Evolutionary conservation across 164 flowering plant genomes (phyloP), one percentile per base, ranked within the genome.

Genomic region (Kalanchoe fedtschenkoi): DNA sequence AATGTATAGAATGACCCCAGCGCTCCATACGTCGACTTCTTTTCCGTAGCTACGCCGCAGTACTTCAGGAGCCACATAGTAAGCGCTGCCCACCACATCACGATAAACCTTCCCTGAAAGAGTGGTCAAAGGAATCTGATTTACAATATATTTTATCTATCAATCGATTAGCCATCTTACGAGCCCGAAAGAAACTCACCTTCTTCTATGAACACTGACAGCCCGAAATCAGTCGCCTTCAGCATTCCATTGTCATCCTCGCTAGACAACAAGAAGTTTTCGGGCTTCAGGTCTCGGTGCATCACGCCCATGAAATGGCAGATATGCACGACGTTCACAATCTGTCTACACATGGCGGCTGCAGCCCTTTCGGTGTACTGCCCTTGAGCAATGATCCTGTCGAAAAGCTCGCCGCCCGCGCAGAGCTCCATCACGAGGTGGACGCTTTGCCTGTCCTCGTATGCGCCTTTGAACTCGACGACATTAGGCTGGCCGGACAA

Each of bases 21-120:
- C 93, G 76, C 97, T 91, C 97, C 97, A 91, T 6, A 91, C 83
- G 70, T 88, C 97, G 8, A 83, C 78, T 74, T 91, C 97, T 74
- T 87, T 91, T 44, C 96, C 96, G 58, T 91, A 91, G 43, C 47
- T 71, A 30, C 79, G 71, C 7, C 41, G 63, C 72, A 91, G 58
- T 29, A 91, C 96, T 71, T 88, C 97, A 29, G 97, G 97, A 2
- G 97, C 95, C 53, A 91, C 83, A 74, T 91, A 91, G 69, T 83
- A 91, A 13, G 97, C 92, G 70, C 96, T 91, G 59, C 97, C 97
- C 32, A 87, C 92, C 22, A 91, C 34, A 9, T 85, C 92, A 4
- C 37, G 73, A 66, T 88, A 91, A 56, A 79, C 69, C 67, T 81
- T 86, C 33, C 86, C 91, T 86, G 79, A 10, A 47, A 51, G 0